Evolutionary conservation across 495 filamentous ascomycete genomes (phyloP).

Genomic region (Talaromyces adpressus): DNA sequence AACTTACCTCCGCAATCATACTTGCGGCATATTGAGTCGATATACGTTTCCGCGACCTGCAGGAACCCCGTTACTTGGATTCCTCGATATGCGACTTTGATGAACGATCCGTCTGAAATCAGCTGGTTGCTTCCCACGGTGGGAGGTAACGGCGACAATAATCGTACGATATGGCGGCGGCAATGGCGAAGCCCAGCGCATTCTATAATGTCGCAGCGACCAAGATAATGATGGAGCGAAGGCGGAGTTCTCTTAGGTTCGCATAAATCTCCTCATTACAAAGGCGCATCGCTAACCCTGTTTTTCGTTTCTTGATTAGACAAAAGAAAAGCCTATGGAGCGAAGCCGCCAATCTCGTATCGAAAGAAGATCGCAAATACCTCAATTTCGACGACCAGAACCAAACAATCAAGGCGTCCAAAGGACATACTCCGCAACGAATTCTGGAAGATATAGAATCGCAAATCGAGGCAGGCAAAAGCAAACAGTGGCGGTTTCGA

Average conservation of each 20-base stretch:
- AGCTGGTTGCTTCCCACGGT: not conserved
- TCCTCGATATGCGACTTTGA: not conserved
- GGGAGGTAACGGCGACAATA: not conserved
- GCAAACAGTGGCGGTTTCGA: constrained; percentile 15
- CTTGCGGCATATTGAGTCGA: not conserved
- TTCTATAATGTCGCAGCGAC: not conserved
- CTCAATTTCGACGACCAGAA: constrained; percentile 1
- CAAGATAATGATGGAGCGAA: not conserved
- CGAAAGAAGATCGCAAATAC: constrained; percentile 7
- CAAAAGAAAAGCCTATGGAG: constrained; percentile 5
- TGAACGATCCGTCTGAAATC: not conserved
- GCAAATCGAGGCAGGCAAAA: constrained; percentile 6
- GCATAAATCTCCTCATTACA: too few species aligned
- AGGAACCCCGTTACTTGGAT: not conserved
- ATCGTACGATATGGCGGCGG: not conserved
- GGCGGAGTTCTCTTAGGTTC: not conserved
- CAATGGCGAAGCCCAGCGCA: not conserved
- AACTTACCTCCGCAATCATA: not conserved
- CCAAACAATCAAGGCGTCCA: not conserved
- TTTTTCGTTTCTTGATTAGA: not conserved
- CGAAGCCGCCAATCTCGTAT: not conserved
- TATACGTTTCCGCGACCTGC: not conserved
- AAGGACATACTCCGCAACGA: not conserved
- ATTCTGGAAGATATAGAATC: not conserved
- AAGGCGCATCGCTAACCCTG: not conserved